Conservation (phyloP, 805 yeast genomes). For the Pichia sporocuriosa region DNA sequence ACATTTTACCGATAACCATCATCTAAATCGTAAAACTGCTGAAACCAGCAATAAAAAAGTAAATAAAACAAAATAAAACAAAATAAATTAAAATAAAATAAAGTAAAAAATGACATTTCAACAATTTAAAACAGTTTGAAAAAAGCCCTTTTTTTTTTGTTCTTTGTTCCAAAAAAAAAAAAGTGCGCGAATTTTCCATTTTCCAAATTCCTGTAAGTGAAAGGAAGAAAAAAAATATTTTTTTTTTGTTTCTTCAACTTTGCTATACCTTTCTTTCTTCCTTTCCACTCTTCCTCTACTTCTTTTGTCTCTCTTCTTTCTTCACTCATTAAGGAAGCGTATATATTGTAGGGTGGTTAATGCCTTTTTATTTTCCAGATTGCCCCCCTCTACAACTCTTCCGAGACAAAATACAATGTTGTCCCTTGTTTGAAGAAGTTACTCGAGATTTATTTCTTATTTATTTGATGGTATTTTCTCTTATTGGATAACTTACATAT, state of each 20-base stretch:
- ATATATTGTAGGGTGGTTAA: constrained; percentile 36
- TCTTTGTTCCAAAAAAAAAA: not conserved
- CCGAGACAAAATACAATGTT: constrained; percentile 29
- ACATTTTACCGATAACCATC: no score
- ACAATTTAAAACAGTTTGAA: no score
- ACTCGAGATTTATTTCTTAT: not conserved
- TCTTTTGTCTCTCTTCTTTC: constrained; percentile 16
- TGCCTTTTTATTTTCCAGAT: constrained; percentile 29
- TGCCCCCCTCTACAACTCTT: constrained; percentile 35
- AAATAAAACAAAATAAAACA: no score
- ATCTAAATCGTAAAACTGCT: no score
- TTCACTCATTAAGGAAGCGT: constrained; percentile 30
- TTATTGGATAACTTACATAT: constrained; percentile 1
- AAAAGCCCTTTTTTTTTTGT: no score
- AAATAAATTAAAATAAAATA: no score
- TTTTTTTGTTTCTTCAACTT: not conserved
- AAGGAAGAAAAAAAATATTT: no score
- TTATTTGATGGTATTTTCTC: not conserved
- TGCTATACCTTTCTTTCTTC: not conserved
- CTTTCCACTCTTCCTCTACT: not conserved
- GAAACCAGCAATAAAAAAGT: no score
- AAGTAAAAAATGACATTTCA: no score
- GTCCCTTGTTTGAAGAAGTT: no score
- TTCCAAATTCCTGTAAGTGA: no score
- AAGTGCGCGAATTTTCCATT: not conserved